Percentiles rank a stretch among this genome's conserved stretches.
Evolutionary conservation across 805 yeast species (phyloP).

Genomic region (Huiozyma naganishii): DNA sequence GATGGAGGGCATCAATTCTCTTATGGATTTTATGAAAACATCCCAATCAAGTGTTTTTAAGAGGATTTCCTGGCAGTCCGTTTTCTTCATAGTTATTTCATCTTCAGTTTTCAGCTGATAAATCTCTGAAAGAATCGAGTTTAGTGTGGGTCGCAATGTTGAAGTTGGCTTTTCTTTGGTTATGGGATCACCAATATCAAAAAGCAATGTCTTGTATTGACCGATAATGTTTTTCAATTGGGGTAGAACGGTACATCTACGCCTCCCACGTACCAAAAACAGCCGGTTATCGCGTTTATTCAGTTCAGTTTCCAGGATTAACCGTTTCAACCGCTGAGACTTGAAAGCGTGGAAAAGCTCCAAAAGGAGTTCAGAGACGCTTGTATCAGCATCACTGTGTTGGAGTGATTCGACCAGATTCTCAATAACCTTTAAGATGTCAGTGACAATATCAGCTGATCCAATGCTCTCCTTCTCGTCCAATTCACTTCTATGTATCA

Average conservation of each 20-base stretch:
- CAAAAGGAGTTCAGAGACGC: conserved; percentile 39
- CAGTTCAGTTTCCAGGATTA: conserved; percentile 48
- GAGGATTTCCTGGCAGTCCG: conserved; percentile 18
- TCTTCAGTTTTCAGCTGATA: conserved; percentile 28
- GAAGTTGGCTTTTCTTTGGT: not conserved
- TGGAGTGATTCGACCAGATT: conserved; percentile 56
- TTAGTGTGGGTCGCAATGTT: not conserved
- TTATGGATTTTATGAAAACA: conserved; percentile 16
- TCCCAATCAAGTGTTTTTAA: conserved; percentile 24
- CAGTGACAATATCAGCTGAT: conserved; percentile 31
- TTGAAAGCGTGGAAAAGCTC: conserved; percentile 42
- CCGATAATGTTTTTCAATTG: conserved; percentile 9
- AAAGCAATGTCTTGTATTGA: conserved; percentile 11
- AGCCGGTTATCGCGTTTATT: conserved; percentile 28
- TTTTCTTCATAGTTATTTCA: conserved; percentile 29
- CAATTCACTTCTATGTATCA: conserved; percentile 10
- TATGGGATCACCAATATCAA: conserved; percentile 9
- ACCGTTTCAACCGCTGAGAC: conserved; percentile 40
- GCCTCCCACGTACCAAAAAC: conserved; percentile 15
- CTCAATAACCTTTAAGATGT: conserved; percentile 38
- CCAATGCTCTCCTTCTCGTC: conserved; percentile 12
- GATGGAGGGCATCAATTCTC: conserved; percentile 29
- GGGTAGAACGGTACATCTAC: conserved; percentile 21
- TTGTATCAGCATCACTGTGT: conserved; percentile 57
- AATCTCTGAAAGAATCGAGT: conserved; percentile 26